phyloP scores from a whole-genome alignment of 2,329 filamentous ascomycete species.

The Mollisia scopiformis region DNA sequence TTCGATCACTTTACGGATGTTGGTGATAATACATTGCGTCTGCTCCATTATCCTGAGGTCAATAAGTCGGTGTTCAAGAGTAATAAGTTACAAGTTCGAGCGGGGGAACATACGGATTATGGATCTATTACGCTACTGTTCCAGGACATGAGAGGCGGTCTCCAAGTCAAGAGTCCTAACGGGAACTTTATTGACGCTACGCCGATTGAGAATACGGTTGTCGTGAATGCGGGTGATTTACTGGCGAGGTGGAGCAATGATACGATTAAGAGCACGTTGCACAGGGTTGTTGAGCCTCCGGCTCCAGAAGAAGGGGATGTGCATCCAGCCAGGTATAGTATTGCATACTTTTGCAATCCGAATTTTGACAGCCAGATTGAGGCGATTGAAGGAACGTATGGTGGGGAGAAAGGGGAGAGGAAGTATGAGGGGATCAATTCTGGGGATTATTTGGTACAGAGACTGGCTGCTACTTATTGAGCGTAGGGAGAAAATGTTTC shows the following conservation, averaged over 20 bases:
- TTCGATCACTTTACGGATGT: slow-evolving; percentile 77
- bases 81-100: slow-evolving; percentile 49
- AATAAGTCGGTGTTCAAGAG: slow-evolving; percentile 52
- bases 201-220: slow-evolving; percentile 79
- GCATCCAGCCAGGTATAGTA: slow-evolving; percentile 81
- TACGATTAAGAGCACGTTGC: slow-evolving; percentile 80
- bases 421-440: slow-evolving; percentile 80
- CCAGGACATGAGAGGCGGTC: slow-evolving; percentile 53
- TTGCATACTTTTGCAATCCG: slow-evolving; percentile 81
- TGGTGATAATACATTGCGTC: slow-evolving; percentile 62
- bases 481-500: neutral
- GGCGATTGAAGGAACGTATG: slow-evolving; percentile 66
- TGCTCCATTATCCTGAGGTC: slow-evolving; percentile 61
- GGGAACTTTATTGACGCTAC: slow-evolving; percentile 82
- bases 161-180: slow-evolving; percentile 67
- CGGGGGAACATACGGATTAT: slow-evolving; percentile 58
- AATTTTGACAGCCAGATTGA: slow-evolving; percentile 66
- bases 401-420: slow-evolving; percentile 62
- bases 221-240: slow-evolving; percentile 88
- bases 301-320: slow-evolving; percentile 50
- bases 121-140: slow-evolving; percentile 55
- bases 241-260: slow-evolving; percentile 74
- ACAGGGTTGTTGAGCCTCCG: slow-evolving; percentile 87
- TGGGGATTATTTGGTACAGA: slow-evolving; percentile 79
- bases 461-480: slow-evolving; percentile 75